phyloP scores from a whole-genome alignment of 768 basidiomycete species.

The Serendipita sp. region DNA sequence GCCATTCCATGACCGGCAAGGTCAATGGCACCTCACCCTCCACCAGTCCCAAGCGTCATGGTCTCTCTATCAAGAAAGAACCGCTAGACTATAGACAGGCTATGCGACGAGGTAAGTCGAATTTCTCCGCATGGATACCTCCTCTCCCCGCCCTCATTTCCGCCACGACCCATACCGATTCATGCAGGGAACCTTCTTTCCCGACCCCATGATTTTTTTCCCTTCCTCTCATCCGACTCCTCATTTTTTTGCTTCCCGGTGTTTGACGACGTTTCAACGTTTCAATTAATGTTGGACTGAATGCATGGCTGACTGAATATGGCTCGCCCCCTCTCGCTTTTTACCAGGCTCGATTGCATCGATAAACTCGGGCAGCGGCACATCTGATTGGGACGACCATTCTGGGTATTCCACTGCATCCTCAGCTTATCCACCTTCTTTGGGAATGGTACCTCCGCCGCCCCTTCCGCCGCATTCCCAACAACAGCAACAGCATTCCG shows the following conservation, averaged over 20 bases:
- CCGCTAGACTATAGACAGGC: neutral
- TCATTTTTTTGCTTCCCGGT: neutral
- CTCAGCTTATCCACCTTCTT: conserved; percentile 1
- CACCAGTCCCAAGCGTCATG: conserved; percentile 4
- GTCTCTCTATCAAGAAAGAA: neutral
- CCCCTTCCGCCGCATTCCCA: neutral
- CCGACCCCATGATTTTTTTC: neutral
- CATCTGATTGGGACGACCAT: conserved; percentile 8
- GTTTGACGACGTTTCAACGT: neutral
- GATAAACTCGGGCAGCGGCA: conserved; percentile 7
- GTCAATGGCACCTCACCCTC: neutral
- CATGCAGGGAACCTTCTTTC: neutral
- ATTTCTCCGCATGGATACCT: neutral
- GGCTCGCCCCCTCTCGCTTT: neutral
- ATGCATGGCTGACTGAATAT: neutral
- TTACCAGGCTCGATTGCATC: conserved; percentile 6
- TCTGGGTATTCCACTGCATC: conserved; percentile 6
- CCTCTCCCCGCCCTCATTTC: neutral
- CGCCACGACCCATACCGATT: neutral
- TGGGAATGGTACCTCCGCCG: conserved; percentile 1
- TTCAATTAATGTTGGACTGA: neutral
- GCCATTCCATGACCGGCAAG: neutral
- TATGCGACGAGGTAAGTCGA: neutral
- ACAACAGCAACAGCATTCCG: neutral
- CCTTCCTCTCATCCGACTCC: neutral